Evolutionary conservation across 441 rosid species (phyloP).

Genomic region (Geranium incanum): DNA sequence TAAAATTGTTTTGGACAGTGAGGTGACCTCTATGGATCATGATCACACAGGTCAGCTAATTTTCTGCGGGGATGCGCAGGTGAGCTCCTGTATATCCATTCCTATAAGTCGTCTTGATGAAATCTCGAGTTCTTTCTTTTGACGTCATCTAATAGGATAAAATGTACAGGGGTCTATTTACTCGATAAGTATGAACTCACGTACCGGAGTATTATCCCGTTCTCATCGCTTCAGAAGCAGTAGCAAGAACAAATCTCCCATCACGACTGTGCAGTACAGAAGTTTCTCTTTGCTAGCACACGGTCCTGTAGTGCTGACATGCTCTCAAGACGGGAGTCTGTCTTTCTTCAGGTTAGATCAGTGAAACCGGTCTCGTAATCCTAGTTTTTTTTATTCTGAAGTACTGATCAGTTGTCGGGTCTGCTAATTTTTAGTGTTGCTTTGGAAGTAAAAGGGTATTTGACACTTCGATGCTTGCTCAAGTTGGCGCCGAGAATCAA

Average conservation of each 20-base stretch:
- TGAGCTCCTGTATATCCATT: slow-evolving; percentile 21
- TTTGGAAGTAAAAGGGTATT: slow-evolving; percentile 70
- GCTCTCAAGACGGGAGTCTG: slow-evolving; percentile 80
- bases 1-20: neutral
- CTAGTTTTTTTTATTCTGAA: neutral
- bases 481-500: slow-evolving; percentile 66
- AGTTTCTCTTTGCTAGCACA: slow-evolving; percentile 85
- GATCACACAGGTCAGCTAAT: slow-evolving; percentile 91
- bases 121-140: neutral
- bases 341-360: slow-evolving; percentile 73
- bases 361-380: slow-evolving; percentile 12
- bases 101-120: neutral
- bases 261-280: slow-evolving; percentile 77
- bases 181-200: slow-evolving; percentile 76
- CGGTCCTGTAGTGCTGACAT: slow-evolving; percentile 85
- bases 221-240: slow-evolving; percentile 65
- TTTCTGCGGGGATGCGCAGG: slow-evolving; percentile 92
- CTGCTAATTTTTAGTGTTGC: slow-evolving; percentile 57
- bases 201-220: slow-evolving; percentile 67
- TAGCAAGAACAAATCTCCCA: slow-evolving; percentile 63
- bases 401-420: slow-evolving; percentile 13
- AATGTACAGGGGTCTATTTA: slow-evolving; percentile 67
- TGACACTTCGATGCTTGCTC: slow-evolving; percentile 80
- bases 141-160: slow-evolving; percentile 13
- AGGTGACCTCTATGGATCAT: slow-evolving; percentile 60